Evolutionary conservation across 805 yeast genomes (phyloP).

Genomic region (Yarrowia porcina): DNA sequence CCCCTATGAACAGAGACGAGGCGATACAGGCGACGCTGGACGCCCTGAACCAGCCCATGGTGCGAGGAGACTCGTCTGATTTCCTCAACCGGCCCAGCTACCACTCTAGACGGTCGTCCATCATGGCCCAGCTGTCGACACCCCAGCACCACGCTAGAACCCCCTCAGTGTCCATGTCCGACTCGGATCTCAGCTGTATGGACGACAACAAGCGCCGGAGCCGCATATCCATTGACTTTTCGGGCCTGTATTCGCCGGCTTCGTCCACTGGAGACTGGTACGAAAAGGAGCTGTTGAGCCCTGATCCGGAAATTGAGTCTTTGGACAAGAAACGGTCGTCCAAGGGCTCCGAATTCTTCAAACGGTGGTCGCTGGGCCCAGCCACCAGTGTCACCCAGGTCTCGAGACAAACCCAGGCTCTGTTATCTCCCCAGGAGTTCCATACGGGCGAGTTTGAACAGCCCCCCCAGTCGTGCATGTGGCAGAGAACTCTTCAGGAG

Average conservation of each 20-base stretch:
- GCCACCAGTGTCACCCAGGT: constrained; percentile 13
- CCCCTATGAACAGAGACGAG: constrained; percentile 19
- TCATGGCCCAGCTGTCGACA: constrained; percentile 21
- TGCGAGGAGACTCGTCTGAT: not conserved
- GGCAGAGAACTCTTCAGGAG: constrained; percentile 24
- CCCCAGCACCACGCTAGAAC: constrained; percentile 13
- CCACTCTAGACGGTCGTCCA: constrained; percentile 9
- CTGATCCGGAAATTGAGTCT: constrained; percentile 15
- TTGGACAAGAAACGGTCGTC: constrained; percentile 13
- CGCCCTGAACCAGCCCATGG: constrained; percentile 21
- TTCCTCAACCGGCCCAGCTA: not conserved
- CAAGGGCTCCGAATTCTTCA: constrained; percentile 14
- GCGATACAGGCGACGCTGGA: constrained; percentile 22
- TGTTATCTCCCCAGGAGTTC: constrained; percentile 17
- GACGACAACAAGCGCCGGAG: constrained; percentile 15
- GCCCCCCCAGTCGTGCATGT: constrained; percentile 4
- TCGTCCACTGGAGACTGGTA: constrained; percentile 18
- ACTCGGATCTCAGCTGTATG: constrained; percentile 19
- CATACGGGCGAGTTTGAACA: not conserved
- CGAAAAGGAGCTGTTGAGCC: constrained; percentile 16
- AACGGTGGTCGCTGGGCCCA: constrained; percentile 15
- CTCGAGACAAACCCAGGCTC: constrained; percentile 14
- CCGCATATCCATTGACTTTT: constrained; percentile 22
- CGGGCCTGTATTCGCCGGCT: constrained; percentile 23
- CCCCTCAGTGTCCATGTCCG: constrained; percentile 13